phyloP scores from a whole-genome alignment of 2,329 filamentous ascomycete species.

The Talaromyces marneffei region DNA sequence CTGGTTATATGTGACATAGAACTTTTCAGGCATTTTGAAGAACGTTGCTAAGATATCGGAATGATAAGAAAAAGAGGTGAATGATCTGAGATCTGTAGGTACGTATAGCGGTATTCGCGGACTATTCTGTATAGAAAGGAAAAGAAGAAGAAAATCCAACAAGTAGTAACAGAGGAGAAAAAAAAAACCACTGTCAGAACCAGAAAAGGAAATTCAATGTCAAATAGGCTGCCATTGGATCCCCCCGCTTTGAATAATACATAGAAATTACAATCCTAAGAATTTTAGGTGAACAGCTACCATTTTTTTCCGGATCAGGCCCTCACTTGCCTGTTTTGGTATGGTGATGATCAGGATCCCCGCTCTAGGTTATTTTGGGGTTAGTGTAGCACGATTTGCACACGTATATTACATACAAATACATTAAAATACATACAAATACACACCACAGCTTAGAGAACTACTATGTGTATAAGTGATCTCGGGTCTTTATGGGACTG shows the following conservation, averaged over 20 bases:
- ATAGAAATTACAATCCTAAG: neutral
- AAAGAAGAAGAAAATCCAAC: neutral
- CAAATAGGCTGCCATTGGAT: constrained; percentile 1
- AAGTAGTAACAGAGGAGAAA: neutral
- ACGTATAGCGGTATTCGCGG: neutral
- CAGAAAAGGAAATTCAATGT: constrained; percentile 1
- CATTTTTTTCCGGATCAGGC: neutral
- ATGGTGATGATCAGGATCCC: neutral
- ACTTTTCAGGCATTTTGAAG: constrained; percentile 68
- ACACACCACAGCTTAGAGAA: neutral
- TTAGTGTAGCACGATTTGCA: neutral
- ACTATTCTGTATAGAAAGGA: neutral
- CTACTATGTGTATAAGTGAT: neutral
- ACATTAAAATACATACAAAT: neutral
- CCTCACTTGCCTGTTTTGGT: neutral
- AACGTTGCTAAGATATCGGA: neutral
- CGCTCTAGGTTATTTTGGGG: neutral
- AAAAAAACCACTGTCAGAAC: neutral
- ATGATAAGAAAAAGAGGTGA: neutral
- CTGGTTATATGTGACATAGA: constrained; percentile 90
- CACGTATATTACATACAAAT: neutral
- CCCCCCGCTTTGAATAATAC: neutral
- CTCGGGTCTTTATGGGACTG: neutral
- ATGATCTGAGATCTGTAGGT: neutral
- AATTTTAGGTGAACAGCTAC: neutral